These are phyloP conservation scores for Magnaporthiopsis incrustans DNA, from an alignment of 2,329 filamentous ascomycete species.

Conservation along the genomic window DNA sequence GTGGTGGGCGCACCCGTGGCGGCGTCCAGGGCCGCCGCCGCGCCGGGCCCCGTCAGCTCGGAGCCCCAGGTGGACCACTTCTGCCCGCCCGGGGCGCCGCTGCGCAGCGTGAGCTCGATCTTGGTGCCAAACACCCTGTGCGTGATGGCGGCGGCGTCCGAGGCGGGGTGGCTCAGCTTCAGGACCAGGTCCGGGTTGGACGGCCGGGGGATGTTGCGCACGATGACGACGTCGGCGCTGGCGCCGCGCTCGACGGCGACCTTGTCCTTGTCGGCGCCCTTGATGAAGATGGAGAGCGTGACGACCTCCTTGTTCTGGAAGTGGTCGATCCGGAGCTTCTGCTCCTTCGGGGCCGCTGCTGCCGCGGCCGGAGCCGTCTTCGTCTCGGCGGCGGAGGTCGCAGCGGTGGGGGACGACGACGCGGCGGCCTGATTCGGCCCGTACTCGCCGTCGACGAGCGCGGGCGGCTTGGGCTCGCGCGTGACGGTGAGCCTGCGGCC, in stretches of 20 bases:
- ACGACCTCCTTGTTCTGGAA: slow-evolving; percentile 31
- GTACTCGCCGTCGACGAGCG: slow-evolving; percentile 11
- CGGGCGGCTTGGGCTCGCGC: slow-evolving; percentile 23
- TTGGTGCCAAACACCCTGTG: slow-evolving; percentile 23
- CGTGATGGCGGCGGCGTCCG: slow-evolving; percentile 13
- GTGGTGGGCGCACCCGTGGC: neutral
- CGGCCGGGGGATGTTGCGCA: slow-evolving; percentile 13
- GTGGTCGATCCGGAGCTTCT: slow-evolving; percentile 30
- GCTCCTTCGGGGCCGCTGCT: slow-evolving; percentile 14
- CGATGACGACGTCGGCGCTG: slow-evolving; percentile 1
- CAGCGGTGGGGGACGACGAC: neutral
- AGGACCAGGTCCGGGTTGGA: slow-evolving; percentile 14
- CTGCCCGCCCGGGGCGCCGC: slow-evolving; percentile 17
- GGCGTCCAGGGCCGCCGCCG: neutral
- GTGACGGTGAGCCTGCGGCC: slow-evolving; percentile 36
- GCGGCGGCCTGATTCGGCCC: slow-evolving; percentile 4
- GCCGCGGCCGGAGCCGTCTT: neutral
- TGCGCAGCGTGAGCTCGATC: slow-evolving; percentile 25
- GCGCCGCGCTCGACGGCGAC: slow-evolving; percentile 12
- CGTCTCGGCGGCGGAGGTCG: neutral
- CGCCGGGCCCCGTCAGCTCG: slow-evolving; percentile 13
- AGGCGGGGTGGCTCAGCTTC: slow-evolving; percentile 18
- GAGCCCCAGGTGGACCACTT: slow-evolving; percentile 25
- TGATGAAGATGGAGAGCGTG: slow-evolving; percentile 31
- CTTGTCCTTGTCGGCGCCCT: slow-evolving; percentile 24